Evolutionary conservation across 2,329 filamentous ascomycete genomes (phyloP).

Genomic region (Helicocarpus griseus): DNA sequence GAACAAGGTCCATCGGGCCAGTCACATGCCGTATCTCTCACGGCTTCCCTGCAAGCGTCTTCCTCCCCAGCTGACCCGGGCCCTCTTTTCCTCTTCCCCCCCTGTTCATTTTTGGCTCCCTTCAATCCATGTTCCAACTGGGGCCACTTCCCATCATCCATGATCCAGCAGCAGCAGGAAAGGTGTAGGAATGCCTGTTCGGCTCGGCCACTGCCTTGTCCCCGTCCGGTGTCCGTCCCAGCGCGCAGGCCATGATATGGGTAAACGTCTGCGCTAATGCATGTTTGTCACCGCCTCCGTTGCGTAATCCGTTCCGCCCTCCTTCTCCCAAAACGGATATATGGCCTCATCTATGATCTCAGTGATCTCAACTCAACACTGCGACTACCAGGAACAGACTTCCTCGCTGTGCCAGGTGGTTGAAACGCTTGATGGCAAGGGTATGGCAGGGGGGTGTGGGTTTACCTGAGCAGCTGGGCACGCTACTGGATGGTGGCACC

Average conservation of each 20-base stretch:
- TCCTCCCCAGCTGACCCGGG: conserved; percentile 4
- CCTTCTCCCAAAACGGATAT: background rate
- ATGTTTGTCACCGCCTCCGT: conserved; percentile 3
- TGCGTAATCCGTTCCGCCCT: background rate
- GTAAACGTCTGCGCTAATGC: conserved; percentile 2
- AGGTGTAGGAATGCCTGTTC: background rate
- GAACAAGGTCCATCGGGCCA: conserved; percentile 2
- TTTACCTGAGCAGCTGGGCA: background rate
- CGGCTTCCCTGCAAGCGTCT: background rate
- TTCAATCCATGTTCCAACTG: no score
- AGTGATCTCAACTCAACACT: no score
- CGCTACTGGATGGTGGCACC: background rate
- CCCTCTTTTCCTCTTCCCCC: background rate
- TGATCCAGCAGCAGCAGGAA: no score
- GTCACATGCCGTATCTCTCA: conserved; percentile 3
- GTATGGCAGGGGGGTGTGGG: background rate
- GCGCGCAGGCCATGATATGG: background rate
- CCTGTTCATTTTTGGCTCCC: background rate
- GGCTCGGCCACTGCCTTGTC: background rate
- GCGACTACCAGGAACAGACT: background rate
- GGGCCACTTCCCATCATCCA: no score
- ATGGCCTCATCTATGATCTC: background rate
- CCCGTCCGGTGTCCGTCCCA: background rate
- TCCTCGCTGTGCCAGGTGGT: no score
- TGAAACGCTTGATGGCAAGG: background rate